Conservation (phyloP, 176 grass and related monocot species). For the Carex parvula region DNA sequence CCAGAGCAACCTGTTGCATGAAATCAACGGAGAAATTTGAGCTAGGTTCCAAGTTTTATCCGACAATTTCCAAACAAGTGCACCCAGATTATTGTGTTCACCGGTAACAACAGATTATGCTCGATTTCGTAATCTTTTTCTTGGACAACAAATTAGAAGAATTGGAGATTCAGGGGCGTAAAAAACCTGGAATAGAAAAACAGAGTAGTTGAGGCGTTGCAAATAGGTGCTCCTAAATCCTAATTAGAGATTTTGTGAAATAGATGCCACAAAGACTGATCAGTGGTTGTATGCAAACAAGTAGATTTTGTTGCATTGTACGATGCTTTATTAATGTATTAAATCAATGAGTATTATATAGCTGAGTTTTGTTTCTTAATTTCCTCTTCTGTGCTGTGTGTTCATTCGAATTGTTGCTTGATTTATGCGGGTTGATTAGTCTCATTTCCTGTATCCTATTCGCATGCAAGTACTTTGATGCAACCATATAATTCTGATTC, state of each 20-base stretch:
- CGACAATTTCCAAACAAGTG: neutral
- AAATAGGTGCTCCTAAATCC: neutral
- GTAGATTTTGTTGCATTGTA: neutral
- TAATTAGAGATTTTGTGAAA: neutral
- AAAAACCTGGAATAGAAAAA: neutral
- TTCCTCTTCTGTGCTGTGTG: neutral
- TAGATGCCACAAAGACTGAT: neutral
- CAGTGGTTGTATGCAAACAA: neutral
- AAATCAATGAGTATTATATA: neutral
- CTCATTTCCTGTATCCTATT: neutral
- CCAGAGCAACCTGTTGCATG: neutral
- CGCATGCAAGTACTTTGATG: neutral
- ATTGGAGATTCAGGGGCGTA: neutral
- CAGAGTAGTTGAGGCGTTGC: neutral
- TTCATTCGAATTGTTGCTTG: neutral
- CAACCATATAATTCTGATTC: neutral
- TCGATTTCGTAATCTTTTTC: neutral
- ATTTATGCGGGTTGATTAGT: neutral
- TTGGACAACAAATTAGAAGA: neutral
- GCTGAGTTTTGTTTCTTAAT: neutral
- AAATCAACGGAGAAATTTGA: constrained; percentile 20
- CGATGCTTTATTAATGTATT: neutral
- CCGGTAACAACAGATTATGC: neutral
- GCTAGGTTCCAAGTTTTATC: neutral
- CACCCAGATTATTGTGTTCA: neutral